Percentiles rank a stretch among this genome's conserved stretches.
phyloP scores from a whole-genome alignment of 805 yeast species.

The Wickerhamomyces tratensis region DNA sequence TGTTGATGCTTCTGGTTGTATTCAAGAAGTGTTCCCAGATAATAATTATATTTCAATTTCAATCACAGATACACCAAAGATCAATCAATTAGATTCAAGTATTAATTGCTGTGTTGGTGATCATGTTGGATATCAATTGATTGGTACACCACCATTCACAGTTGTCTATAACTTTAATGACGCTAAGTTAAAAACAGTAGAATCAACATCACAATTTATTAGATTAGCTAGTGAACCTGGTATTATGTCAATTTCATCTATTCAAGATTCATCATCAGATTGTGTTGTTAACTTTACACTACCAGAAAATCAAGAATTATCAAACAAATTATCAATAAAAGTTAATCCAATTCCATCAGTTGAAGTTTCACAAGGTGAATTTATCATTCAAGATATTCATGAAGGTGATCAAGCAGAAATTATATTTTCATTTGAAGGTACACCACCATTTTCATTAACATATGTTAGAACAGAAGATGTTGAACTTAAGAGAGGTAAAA shows the following conservation, averaged over 20 bases:
- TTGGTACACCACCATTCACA: conserved; percentile 74
- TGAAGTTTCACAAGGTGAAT: conserved; percentile 72
- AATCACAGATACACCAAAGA: conserved; percentile 71
- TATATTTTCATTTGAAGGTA: conserved; percentile 71
- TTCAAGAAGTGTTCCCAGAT: conserved; percentile 30
- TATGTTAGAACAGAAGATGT: conserved; percentile 63
- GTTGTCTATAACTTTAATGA: conserved; percentile 69
- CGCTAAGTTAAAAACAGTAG: conserved; percentile 44
- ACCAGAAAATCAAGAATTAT: conserved; percentile 22
- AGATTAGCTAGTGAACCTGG: conserved; percentile 83
- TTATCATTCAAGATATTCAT: conserved; percentile 71
- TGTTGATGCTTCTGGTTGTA: conserved; percentile 65
- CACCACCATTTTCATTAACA: conserved; percentile 83
- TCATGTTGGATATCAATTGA: conserved; percentile 62
- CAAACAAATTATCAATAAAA: conserved; percentile 23
- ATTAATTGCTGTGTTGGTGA: conserved; percentile 86
- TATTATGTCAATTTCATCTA: conserved; percentile 48
- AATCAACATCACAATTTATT: conserved; percentile 38
- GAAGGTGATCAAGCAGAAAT: conserved; percentile 94
- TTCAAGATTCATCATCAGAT: conserved; percentile 66
- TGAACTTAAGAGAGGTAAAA: conserved; percentile 27
- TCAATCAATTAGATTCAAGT: conserved; percentile 32
- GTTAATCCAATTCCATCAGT: conserved; percentile 69
- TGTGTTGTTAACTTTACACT: conserved; percentile 56
- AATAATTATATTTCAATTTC: conserved; percentile 41